A percentile compares a stretch with the other conserved stretches of the same genome.
Evolutionary conservation across 495 filamentous ascomycete genomes (phyloP).

Genomic region (Trichoderma virens): DNA sequence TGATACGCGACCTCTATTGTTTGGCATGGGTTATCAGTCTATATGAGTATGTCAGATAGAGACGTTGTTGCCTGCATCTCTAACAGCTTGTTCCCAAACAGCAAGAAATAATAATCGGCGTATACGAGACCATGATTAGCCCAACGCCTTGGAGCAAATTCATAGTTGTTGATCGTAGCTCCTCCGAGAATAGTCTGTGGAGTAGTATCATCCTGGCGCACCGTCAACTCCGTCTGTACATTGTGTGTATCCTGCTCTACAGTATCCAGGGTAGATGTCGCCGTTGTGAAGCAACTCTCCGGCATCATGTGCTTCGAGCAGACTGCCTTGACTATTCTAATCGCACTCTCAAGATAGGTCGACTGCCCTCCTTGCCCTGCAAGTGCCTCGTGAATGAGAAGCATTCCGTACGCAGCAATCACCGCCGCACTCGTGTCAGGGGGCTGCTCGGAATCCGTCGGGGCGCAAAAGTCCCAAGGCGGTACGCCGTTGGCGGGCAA

Average conservation of each 20-base stretch:
- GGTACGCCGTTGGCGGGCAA: constrained; percentile 18
- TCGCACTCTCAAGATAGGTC: background rate
- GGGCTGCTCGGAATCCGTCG: constrained; percentile 16
- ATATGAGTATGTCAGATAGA: too few relatives aligned
- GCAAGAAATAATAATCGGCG: constrained; percentile 40
- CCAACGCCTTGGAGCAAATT: constrained; percentile 16
- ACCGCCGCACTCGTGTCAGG: constrained; percentile 33
- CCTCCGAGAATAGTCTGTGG: constrained; percentile 14
- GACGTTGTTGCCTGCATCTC: constrained; percentile 18
- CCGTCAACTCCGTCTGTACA: too few relatives aligned
- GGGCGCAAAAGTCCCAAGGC: constrained; percentile 36
- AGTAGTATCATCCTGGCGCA: too few relatives aligned
- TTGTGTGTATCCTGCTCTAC: too few relatives aligned
- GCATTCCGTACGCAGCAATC: constrained; percentile 35
- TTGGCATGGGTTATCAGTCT: too few relatives aligned
- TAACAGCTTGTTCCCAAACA: constrained; percentile 33
- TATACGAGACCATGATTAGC: constrained; percentile 36
- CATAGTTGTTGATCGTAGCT: constrained; percentile 34
- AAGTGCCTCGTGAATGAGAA: constrained; percentile 29
- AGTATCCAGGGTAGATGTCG: too few relatives aligned
- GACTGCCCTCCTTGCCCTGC: background rate
- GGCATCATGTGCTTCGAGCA: background rate
- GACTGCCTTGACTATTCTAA: constrained; percentile 10
- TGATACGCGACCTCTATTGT: too few relatives aligned
- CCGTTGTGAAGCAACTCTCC: too few relatives aligned